Conservation (phyloP, 805 yeast genomes). For the Metschnikowia matae region DNA sequence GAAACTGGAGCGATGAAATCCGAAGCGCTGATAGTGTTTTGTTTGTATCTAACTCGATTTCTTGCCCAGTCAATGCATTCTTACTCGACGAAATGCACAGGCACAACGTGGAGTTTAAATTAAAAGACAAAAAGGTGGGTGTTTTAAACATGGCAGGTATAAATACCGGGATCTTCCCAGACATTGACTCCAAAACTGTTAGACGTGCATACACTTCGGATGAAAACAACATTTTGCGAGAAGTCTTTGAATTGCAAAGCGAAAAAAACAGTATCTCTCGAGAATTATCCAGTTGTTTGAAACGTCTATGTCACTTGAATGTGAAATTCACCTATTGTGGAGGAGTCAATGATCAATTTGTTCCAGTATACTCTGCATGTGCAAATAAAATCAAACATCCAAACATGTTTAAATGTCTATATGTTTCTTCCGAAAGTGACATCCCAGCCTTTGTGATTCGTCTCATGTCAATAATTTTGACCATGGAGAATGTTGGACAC, state of each 20-base stretch:
- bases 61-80: conserved; percentile 30
- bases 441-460: conserved; percentile 27
- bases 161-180: conserved; percentile 28
- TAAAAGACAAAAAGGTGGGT: conserved; percentile 24
- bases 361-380: conserved; percentile 34
- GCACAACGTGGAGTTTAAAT: not conserved
- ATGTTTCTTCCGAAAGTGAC: conserved; percentile 16
- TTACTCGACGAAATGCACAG: conserved; percentile 23
- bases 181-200: conserved; percentile 33
- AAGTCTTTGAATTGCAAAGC: conserved; percentile 32
- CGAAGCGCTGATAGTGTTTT: conserved; percentile 30
- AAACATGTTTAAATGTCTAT: conserved; percentile 31
- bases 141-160: conserved; percentile 36
- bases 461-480: conserved; percentile 26
- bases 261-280: conserved; percentile 16
- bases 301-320: conserved; percentile 20
- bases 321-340: conserved; percentile 37
- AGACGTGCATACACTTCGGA: conserved; percentile 32
- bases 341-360: conserved; percentile 31
- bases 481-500: conserved; percentile 35
- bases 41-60: conserved; percentile 33
- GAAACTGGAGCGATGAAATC: conserved; percentile 32
- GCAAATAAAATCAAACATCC: conserved; percentile 32
- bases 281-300: conserved; percentile 19
- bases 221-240: conserved; percentile 36